Conservation (phyloP, 257 asterid genomes). For the Gentiana macrophylla region DNA sequence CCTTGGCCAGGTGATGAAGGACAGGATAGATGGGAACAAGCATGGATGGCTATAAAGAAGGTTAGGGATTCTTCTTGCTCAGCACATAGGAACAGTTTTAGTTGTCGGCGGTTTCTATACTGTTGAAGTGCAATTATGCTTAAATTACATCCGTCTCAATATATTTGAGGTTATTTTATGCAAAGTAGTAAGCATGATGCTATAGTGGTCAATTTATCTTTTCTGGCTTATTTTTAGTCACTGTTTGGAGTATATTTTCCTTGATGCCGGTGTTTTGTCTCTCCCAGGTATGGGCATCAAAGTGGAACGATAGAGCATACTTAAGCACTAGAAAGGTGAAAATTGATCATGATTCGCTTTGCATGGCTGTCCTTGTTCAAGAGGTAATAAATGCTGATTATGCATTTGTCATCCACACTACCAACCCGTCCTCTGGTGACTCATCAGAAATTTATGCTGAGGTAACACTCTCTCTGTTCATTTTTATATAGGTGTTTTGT, state of each 20-base stretch:
- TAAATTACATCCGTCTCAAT: no score
- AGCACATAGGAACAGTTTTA: background rate
- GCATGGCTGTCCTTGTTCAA: conserved; percentile 99
- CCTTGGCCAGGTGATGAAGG: conserved; percentile 99
- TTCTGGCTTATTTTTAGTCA: background rate
- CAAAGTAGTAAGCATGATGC: no score
- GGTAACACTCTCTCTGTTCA: conserved; percentile 33
- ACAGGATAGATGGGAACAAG: conserved; percentile 86
- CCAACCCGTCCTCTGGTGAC: conserved; percentile 92
- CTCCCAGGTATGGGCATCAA: conserved; percentile 97
- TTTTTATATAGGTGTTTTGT: background rate
- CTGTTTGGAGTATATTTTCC: conserved; percentile 2
- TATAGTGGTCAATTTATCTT: background rate
- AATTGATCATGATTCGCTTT: conserved; percentile 81
- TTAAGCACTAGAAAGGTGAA: conserved; percentile 95
- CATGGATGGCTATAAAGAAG: conserved; percentile 96
- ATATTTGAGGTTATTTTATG: no score
- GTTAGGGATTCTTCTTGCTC: conserved; percentile 14
- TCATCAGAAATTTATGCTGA: conserved; percentile 89
- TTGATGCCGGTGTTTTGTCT: conserved; percentile 3
- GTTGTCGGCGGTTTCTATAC: background rate
- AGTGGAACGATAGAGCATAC: conserved; percentile 99
- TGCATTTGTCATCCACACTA: conserved; percentile 98
- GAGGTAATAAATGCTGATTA: conserved; percentile 95
- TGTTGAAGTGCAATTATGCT: background rate